These are phyloP conservation scores for Bipolaris sorokiniana DNA, from an alignment of 2,329 filamentous ascomycete species.

Conservation along the genomic window DNA sequence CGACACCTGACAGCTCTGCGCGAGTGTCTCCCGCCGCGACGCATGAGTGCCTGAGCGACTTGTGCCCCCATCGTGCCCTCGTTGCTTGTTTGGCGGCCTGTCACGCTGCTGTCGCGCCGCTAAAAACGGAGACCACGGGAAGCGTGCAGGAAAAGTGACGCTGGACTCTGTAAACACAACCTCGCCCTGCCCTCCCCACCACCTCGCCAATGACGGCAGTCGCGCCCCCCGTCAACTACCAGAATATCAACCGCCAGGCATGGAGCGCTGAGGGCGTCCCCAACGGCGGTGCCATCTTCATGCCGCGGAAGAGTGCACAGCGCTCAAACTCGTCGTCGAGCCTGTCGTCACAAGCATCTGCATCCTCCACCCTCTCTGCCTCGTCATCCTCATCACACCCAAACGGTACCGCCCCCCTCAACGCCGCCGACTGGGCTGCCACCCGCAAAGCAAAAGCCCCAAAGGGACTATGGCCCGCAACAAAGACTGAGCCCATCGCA, in stretches of 20 bases:
- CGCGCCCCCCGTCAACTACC: constrained; percentile 68
- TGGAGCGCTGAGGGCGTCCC: constrained; percentile 66
- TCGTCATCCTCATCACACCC: constrained; percentile 62
- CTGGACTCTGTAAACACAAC: constrained; percentile 22
- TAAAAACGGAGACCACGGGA: constrained; percentile 37
- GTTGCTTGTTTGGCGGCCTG: constrained; percentile 28
- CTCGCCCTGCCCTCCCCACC: constrained; percentile 28
- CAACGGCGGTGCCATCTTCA: constrained; percentile 76
- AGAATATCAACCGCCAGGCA: constrained; percentile 65
- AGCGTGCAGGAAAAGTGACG: constrained; percentile 34
- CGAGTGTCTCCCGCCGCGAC: constrained; percentile 23
- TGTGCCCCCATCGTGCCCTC: constrained; percentile 17
- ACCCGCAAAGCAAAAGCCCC: constrained; percentile 56
- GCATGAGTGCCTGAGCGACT: constrained; percentile 39
- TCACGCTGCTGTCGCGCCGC: constrained; percentile 39
- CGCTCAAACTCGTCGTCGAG: constrained; percentile 92
- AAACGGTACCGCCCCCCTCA: constrained; percentile 62
- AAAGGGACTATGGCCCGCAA: constrained; percentile 67
- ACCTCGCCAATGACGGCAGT: constrained; percentile 66
- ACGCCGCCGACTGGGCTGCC: constrained; percentile 50
- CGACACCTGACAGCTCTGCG: constrained; percentile 8
- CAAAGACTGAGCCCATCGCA: constrained; percentile 69
- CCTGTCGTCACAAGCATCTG: constrained; percentile 67
- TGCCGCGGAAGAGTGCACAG: constrained; percentile 83
- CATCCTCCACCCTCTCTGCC: constrained; percentile 67